Evolutionary conservation across 352 stramenopile species (phyloP), one percentile per base, ranked within the genome.

Genomic region (Globisporangium cederbergense): DNA sequence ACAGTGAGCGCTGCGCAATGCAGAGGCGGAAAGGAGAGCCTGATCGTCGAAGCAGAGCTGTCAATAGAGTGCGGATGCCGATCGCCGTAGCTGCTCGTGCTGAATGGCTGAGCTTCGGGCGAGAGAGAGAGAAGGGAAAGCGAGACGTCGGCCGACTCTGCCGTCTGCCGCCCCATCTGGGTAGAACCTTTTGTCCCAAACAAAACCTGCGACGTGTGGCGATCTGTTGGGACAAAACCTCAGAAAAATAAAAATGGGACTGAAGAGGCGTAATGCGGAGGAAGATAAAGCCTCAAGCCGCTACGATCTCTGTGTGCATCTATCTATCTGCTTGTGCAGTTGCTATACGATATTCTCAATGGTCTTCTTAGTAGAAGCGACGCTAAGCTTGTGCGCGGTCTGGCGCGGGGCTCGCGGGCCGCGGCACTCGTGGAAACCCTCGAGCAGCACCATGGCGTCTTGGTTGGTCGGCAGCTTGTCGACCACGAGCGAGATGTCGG

Each of bases 371-470:
- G 8, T 45, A 3, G 52, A 45, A 18, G 13, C 52, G 5, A 28
- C 30, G 8, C 32, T 58, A 18, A 58, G 52, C 52, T 58, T 58
- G 52, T 11, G 30, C 18, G 34, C 28, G 14, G 34, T 13, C 50
- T 57, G 50, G 28, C 52, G 34, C 52, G 9, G 22, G 4, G 52
- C 52, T 9, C 30, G 43, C 22, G 45, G 5, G 32, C 25, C 22
- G 4, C 22, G 32, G 20, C 60, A 34, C 22, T 60, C 60, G 49
- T 65, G 45, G 30, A 65, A 70, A 16, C 43, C 58, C n/a, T 62
- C 53, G 22, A 62, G 59, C 51, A 67, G 20, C 16, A 62, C 34
- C 43, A 66, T 67, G 14, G 60, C 60, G 40, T 62, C 59, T 36
- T 45, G 22, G 30, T 56, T 45, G 7, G 46, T 58, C 36, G 65